These are phyloP conservation scores for Pleurotus pulmonarius DNA, from an alignment of 768 basidiomycete genomes.

Conservation along the genomic window DNA sequence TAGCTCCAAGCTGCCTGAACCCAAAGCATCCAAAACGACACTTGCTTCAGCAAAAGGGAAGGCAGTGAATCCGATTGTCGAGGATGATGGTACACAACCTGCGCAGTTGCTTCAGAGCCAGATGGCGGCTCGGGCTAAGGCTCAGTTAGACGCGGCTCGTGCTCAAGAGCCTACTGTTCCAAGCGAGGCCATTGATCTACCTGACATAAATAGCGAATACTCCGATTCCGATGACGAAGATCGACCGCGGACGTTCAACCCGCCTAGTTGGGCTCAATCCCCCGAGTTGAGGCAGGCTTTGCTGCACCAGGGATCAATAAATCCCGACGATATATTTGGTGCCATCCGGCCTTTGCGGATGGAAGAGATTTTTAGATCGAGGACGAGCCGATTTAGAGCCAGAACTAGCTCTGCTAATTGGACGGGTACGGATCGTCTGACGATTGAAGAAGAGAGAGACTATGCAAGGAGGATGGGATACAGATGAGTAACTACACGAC, in stretches of 20 bases:
- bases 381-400: slow-evolving; percentile 79
- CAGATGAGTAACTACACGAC: slow-evolving; percentile 25
- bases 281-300: slow-evolving; percentile 80
- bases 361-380: slow-evolving; percentile 87
- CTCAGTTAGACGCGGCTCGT: slow-evolving; percentile 61
- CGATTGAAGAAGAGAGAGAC: slow-evolving; percentile 73
- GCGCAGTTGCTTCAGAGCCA: slow-evolving; percentile 61
- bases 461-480: slow-evolving; percentile 93
- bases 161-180: slow-evolving; percentile 42
- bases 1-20: slow-evolving; percentile 21
- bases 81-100: slow-evolving; percentile 56
- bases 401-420: slow-evolving; percentile 95
- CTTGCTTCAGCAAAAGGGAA: slow-evolving; percentile 38
- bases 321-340: slow-evolving; percentile 92
- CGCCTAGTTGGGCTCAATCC: slow-evolving; percentile 89
- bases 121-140: slow-evolving; percentile 69
- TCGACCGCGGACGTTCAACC: slow-evolving; percentile 64
- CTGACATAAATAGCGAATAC: slow-evolving; percentile 96
- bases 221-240: slow-evolving; percentile 94
- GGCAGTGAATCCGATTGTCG: slow-evolving; percentile 26
- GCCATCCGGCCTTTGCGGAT: slow-evolving; percentile 80
- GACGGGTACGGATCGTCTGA: slow-evolving; percentile 88
- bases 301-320: slow-evolving; percentile 78
- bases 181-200: slow-evolving; percentile 85
- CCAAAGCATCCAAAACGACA: slow-evolving; percentile 28